Conservation (phyloP, 345 rosid species). For the Citropsis articulata region DNA sequence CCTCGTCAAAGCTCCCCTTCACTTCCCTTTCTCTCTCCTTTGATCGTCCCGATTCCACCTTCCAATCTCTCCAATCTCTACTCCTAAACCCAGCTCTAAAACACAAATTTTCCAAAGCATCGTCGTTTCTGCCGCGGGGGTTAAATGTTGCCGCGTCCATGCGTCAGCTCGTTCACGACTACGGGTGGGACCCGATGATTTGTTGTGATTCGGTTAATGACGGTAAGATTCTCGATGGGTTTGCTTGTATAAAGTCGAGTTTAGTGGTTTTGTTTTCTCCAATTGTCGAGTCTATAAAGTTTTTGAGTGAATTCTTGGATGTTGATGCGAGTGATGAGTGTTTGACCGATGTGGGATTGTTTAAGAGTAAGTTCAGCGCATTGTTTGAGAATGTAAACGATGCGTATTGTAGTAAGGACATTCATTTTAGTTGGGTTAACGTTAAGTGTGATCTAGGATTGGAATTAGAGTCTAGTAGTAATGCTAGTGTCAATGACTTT, state of each 20-base stretch:
- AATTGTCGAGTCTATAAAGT: slow-evolving; percentile 29
- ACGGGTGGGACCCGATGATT: slow-evolving; percentile 66
- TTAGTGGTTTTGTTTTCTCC: slow-evolving; percentile 80
- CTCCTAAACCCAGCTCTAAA: slow-evolving; percentile 26
- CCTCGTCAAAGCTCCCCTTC: slow-evolving; percentile 71
- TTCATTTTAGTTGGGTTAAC: slow-evolving; percentile 83
- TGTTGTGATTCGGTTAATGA: slow-evolving; percentile 29
- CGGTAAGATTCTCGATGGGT: slow-evolving; percentile 30
- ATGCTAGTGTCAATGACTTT: slow-evolving; percentile 9
- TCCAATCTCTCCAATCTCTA: slow-evolving; percentile 40
- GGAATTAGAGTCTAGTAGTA: slow-evolving; percentile 13
- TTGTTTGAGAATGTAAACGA: slow-evolving; percentile 54
- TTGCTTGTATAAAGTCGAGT: slow-evolving; percentile 49
- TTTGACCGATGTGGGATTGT: slow-evolving; percentile 33
- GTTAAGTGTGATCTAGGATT: slow-evolving; percentile 32
- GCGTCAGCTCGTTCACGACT: slow-evolving; percentile 78
- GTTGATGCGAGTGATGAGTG: slow-evolving; percentile 32
- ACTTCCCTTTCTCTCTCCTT: slow-evolving; percentile 65
- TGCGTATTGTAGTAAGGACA: slow-evolving; percentile 57
- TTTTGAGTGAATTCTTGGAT: slow-evolving; percentile 48
- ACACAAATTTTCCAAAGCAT: not conserved
- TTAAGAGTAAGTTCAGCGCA: slow-evolving; percentile 34
- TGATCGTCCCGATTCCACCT: slow-evolving; percentile 49
- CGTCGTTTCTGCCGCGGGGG: slow-evolving; percentile 31
- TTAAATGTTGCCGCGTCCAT: slow-evolving; percentile 51